Base-by-base conservation (phyloP, 1,139 yeast species). In the Yamadazyma buinensis region DNA sequence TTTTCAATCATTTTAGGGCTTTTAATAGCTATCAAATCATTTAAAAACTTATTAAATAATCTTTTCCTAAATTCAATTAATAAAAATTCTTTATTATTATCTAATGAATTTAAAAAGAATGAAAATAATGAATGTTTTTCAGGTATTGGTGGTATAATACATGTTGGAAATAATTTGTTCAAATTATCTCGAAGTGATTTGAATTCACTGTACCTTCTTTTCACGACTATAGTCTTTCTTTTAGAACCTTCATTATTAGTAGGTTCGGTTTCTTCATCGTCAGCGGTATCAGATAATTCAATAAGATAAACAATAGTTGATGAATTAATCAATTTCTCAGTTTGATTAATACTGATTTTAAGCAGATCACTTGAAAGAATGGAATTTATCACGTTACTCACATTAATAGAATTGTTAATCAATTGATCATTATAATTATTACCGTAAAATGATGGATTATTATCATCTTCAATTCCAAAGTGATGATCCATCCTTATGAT, bases 141-240 rank as follows among this genome's bases (percentile, higher is more conserved):
- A 0, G 82, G 82, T 12, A 76, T 69, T 2, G 80, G 79, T 2
- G 82, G 80, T 9, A 76, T 59, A 12, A 75, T 61, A 26, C 67
- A 51, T 1, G 77, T 71, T 4, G 80, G 81, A 42, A 61, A 73
- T 29, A 75, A 54, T 45, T 62, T 62, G 29, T 64, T 52, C 26
- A 76, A 49, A 41, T 59, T 63, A 33, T 66, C 69, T 29, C 81
- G 55, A 7, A 75, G 57, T 9, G 78, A 72, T 40, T 65, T 70
- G 51, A 76, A 76, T 49, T 76, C 82, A 23, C 77, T 67, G 47
- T 75, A 76, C 32, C 82, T 57, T 39, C 80, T 54, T 42, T 68
- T 69, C 15, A 70, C 75, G 4, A 65, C 55, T 22, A 46, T 39
- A 9, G 32, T 31, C 3, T 41, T 23, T 6, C 25, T 40, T 8